These are phyloP conservation scores for Tolypocladium tundrense DNA, from an alignment of 2,329 filamentous ascomycete genomes.

Conservation along the genomic window DNA sequence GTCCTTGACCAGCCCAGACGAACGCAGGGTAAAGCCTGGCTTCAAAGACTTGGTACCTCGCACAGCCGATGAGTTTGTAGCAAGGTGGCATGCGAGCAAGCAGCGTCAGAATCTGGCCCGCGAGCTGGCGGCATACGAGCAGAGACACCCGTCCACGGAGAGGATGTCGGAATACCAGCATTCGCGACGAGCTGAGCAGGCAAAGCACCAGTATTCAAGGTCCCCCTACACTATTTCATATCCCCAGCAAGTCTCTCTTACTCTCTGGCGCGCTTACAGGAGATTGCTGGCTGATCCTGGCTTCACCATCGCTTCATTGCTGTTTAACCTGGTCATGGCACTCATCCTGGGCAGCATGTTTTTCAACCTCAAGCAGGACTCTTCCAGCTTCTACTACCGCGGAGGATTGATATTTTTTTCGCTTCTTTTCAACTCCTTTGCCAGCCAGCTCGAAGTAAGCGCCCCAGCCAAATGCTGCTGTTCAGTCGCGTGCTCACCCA, in stretches of 20 bases:
- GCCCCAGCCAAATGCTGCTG: background rate
- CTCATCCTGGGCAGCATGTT: conserved; percentile 74
- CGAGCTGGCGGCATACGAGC: conserved; percentile 47
- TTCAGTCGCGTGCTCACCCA: background rate
- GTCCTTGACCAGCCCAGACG: conserved; percentile 51
- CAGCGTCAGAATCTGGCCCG: conserved; percentile 39
- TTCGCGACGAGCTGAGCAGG: conserved; percentile 33
- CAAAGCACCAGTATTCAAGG: conserved; percentile 47
- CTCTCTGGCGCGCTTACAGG: conserved; percentile 69
- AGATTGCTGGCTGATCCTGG: conserved; percentile 68
- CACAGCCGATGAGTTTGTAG: conserved; percentile 52
- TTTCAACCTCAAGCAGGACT: conserved; percentile 58
- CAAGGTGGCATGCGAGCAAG: conserved; percentile 44
- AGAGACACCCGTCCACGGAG: conserved; percentile 36
- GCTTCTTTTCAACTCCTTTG: conserved; percentile 75
- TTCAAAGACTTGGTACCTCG: conserved; percentile 46
- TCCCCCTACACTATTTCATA: conserved; percentile 81
- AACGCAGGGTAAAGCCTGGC: conserved; percentile 44
- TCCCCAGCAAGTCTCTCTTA: conserved; percentile 64
- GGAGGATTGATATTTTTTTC: conserved; percentile 80
- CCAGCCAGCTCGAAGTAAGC: conserved; percentile 60
- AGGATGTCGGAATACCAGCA: too few relatives aligned
- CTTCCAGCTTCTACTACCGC: conserved; percentile 65
- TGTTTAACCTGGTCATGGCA: conserved; percentile 66
- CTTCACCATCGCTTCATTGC: conserved; percentile 55